Evolutionary conservation across 208 protist species (phyloP), one percentile per base, ranked within the genome.

Genomic region (Acanthamoeba rhysodes): DNA sequence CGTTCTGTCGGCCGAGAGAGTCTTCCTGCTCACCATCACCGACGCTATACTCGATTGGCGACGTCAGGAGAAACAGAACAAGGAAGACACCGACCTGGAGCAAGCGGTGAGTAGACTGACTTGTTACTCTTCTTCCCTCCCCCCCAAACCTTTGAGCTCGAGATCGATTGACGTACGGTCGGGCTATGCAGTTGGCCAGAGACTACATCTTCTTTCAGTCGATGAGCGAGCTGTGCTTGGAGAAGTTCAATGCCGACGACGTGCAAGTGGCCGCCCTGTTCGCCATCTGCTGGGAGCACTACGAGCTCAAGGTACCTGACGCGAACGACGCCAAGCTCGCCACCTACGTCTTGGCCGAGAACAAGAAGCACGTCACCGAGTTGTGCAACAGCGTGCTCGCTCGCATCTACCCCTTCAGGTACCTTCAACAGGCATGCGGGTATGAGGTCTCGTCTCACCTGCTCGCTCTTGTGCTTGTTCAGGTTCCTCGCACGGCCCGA

Each of bases 331-430:
- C 37, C 45, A 62, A 62, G 41, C 22, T 72, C 24, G 14, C 64
- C 48, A 18, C 57, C 14, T 50, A 14, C 24, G 57, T 80, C 24
- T 0, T 94, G 57, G 57, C 29, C 64, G 66, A 80, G 48, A 94
- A 94, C 68, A 72, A 45, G 64, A 37, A 94, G 62, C 27, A n/a
- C 45, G 90, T 94, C 6, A 94, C 27, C 1, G 41, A 72, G 64
- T 18, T 94, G 18, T 94, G 90, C 66, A 94, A 72, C 34, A 50
- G 34, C 29, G 90, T 80, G 37, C 68, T 94, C 24, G 90, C 90
- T 29, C 64, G 64, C 68, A 74, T 94, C 34, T 94, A 94, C 68
- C 90, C 90, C 22, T 55, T 82, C 34, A 76, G 90, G 90, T 94
- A 59, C 12, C 22, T 24, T 2, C 72, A 27, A 18, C 41, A 24